Percentiles rank a stretch among this genome's conserved stretches.
These are phyloP conservation scores for Verticillium nonalfalfae DNA, from an alignment of 2,329 filamentous ascomycete genomes.

Conservation along the genomic window DNA sequence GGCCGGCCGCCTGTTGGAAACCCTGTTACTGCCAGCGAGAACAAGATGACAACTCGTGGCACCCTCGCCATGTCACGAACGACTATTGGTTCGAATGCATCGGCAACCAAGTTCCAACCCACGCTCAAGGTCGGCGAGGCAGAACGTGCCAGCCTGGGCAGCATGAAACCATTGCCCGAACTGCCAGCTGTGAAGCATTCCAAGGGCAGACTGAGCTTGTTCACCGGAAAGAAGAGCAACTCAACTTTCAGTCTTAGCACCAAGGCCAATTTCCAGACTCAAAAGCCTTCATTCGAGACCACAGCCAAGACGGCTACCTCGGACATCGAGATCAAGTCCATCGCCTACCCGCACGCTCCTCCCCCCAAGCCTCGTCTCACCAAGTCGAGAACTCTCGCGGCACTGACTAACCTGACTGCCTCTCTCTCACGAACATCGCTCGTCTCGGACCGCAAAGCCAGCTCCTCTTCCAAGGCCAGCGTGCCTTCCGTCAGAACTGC, in stretches of 20 bases:
- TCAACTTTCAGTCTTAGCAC: not conserved
- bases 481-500: not conserved
- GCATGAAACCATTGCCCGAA: not conserved
- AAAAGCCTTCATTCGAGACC: not conserved
- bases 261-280: not conserved
- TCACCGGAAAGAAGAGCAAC: not conserved
- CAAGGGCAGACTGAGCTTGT: not conserved
- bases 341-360: not conserved
- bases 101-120: not conserved
- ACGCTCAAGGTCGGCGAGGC: not conserved
- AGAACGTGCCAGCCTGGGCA: not conserved
- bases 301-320: not conserved
- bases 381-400: constrained; percentile 37
- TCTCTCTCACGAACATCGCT: constrained; percentile 30
- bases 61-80: not conserved
- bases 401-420: constrained; percentile 36
- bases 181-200: not conserved
- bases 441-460: constrained; percentile 5
- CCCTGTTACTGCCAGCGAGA: constrained; percentile 22
- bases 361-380: constrained; percentile 20
- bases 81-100: not conserved
- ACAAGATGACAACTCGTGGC: constrained; percentile 16
- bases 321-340: not conserved
- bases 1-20: constrained; percentile 17
- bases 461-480: constrained; percentile 6